Percentiles rank a stretch among this genome's conserved stretches.
These are phyloP conservation scores for Mycosphaerella arachidis DNA, from an alignment of 2,329 filamentous ascomycete species.

Conservation along the genomic window DNA sequence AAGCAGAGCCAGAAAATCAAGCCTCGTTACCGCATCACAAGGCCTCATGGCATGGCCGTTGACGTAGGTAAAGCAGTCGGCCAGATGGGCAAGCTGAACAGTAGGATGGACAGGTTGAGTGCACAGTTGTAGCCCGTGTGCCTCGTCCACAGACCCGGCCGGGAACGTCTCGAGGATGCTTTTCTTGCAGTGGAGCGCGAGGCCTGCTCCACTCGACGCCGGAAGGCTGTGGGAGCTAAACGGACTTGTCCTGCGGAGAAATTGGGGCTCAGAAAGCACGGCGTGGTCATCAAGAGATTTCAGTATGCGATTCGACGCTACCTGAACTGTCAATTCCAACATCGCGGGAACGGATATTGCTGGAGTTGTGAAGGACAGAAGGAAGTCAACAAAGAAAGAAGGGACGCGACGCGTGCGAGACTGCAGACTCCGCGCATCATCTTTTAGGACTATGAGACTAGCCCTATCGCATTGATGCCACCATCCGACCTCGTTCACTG, in stretches of 20 bases:
- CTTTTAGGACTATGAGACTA: no score
- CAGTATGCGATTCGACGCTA: neutral
- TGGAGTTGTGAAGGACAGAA: neutral
- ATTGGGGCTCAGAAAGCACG: neutral
- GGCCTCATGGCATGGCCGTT: neutral
- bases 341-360: neutral
- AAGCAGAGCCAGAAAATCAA: neutral
- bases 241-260: neutral
- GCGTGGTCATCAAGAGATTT: neutral
- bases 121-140: neutral
- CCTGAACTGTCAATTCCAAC: neutral
- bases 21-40: neutral
- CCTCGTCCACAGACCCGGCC: no score
- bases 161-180: no score
- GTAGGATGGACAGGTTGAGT: neutral
- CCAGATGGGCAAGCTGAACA: slow-evolving; percentile 1
- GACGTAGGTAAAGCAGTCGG: neutral
- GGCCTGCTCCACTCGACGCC: neutral
- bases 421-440: neutral
- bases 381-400: neutral
- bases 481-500: no score
- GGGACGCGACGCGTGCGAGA: neutral
- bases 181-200: neutral
- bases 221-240: neutral
- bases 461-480: no score